Evolutionary conservation across 345 rosid species (phyloP).

Genomic region (Anacardium occidentale): DNA sequence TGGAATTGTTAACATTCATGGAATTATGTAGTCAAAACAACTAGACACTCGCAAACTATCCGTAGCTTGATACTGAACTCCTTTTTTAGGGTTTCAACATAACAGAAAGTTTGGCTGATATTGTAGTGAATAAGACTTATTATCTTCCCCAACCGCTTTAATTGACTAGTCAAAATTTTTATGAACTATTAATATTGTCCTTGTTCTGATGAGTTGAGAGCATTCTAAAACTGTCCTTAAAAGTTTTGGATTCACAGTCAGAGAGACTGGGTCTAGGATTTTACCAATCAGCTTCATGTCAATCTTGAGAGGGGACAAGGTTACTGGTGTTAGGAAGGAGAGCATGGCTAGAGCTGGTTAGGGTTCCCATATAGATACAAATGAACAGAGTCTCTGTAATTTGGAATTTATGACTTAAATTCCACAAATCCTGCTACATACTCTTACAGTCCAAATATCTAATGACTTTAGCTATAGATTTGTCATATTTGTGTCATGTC

Average conservation of each 20-base stretch:
- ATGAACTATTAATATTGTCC: not conserved
- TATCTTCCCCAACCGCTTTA: not conserved
- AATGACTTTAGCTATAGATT: not conserved
- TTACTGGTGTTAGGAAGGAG: not conserved
- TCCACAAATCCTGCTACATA: not conserved
- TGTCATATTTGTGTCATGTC: not conserved
- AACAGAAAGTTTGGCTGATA: not conserved
- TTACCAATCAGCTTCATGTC: not conserved
- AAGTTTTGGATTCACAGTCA: not conserved
- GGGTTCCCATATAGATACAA: not conserved
- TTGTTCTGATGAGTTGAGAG: constrained; percentile 4
- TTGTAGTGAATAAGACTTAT: not conserved
- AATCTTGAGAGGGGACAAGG: not conserved
- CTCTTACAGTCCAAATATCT: not conserved
- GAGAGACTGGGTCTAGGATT: not conserved
- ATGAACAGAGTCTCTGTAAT: not conserved
- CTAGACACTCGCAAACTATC: not conserved
- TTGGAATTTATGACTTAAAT: not conserved
- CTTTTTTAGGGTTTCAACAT: constrained; percentile 7
- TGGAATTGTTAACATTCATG: not conserved
- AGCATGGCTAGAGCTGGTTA: not conserved
- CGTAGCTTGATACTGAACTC: not conserved
- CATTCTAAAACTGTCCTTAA: not conserved
- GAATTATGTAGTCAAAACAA: not conserved
- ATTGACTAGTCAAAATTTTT: not conserved